Conservation (phyloP, 495 filamentous ascomycete species). For the Daldinia caldariorum region DNA sequence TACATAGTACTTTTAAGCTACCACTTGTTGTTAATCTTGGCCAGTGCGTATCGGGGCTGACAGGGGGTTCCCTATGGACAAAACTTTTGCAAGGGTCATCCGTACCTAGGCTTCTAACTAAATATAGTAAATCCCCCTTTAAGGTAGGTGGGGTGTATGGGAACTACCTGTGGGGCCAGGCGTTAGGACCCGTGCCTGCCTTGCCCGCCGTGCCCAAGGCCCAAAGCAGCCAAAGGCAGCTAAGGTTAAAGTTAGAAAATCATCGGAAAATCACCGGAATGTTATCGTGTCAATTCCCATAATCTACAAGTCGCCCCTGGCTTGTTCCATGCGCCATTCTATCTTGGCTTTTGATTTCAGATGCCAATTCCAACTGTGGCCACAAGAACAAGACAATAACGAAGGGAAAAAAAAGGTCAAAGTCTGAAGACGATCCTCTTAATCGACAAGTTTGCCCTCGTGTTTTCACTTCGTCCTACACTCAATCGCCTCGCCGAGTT, state of each 20-base stretch:
- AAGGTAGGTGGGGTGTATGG: background rate
- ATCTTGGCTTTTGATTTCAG: constrained; percentile 31
- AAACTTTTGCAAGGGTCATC: no score
- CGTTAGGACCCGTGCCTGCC: background rate
- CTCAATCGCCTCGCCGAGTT: constrained; percentile 1
- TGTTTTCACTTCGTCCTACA: constrained; percentile 1
- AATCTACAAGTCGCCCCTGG: constrained; percentile 5
- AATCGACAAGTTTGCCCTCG: constrained; percentile 6
- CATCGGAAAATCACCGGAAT: constrained; percentile 49
- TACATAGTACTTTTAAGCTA: background rate
- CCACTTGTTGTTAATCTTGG: no score
- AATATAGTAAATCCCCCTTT: constrained; percentile 3
- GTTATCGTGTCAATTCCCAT: constrained; percentile 49
- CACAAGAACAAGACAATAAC: constrained; percentile 15
- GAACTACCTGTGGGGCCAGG: background rate
- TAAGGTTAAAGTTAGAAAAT: background rate
- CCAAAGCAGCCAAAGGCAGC: background rate
- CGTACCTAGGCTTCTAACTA: background rate
- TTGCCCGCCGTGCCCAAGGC: background rate
- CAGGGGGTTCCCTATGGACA: no score
- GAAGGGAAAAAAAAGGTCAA: background rate
- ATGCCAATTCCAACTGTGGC: constrained; percentile 29
- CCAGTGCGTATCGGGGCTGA: no score
- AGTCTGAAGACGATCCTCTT: background rate
- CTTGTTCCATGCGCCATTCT: constrained; percentile 12